Base-by-base conservation (phyloP, 108 stramenopile genomes). In the Nitzschia sp. region DNA sequence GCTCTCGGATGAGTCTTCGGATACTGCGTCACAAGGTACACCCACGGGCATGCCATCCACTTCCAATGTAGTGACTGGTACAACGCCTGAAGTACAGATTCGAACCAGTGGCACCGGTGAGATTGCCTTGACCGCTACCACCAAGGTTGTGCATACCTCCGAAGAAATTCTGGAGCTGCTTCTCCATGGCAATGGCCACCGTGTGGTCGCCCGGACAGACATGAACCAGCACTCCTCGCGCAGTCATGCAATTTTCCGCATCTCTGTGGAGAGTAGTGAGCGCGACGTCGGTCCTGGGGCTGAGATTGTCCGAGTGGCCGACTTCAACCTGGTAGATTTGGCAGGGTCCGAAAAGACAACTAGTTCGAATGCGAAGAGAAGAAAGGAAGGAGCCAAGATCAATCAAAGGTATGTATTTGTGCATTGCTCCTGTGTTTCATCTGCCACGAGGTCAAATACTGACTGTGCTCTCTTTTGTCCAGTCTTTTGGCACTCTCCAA, bases 321-420 rank as follows among this genome's bases (percentile, higher is more conserved):
- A 86, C 20, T 71, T 95, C 60, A 92, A 91, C 65, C 65, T 95
- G 40, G 93, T 94, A 10, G 95, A 96, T 80, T 73, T 96, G 57
- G 92, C 95, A 8, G 95, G 95, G 8, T 92, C 90, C 0, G 95
- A 96, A 65, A 76, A 84, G 42, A 80, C 74, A 14, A 80, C 81
- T 56, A 76, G 70, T 10, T 76, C 76, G 46, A 78, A 76, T 29
- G 75, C 79, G 5, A 63, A 76, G 15, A 61, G 70, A 19, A 54
- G 85, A 72, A 34, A 72, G 62, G 98, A 99, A 72, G 97, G 96
- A 39, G 97, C 93, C 25, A 97, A 88, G 54, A 99, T 99, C 79
- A 99, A 99, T 79, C 87, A 93, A 73, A 90, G 89, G 84, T 86
- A 65, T 54, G 78, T 64, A 17, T n/a, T n/a, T n/a, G n/a, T n/a